phyloP scores from a whole-genome alignment of 106 monocot species.

The Allium sativum region DNA sequence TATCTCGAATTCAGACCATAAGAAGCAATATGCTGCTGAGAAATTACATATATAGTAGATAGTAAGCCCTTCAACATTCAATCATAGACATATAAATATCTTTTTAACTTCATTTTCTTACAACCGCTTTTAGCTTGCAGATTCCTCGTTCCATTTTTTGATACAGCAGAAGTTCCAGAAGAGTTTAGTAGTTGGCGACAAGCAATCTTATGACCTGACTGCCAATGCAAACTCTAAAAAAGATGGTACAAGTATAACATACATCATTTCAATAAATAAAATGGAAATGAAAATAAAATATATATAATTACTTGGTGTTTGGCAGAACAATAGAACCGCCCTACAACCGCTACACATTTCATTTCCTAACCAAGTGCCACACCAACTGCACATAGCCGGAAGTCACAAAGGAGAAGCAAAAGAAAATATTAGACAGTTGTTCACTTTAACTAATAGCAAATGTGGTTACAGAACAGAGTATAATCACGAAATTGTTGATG shows the following conservation, averaged over 20 bases:
- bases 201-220: constrained; percentile 52
- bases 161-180: constrained; percentile 19
- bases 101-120: neutral
- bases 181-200: constrained; percentile 41
- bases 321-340: constrained; percentile 78
- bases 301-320: constrained; percentile 65
- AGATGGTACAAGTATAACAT: neutral
- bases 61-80: constrained; percentile 1
- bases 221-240: constrained; percentile 72
- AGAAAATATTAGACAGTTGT: no score
- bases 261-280: neutral
- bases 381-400: constrained; percentile 81
- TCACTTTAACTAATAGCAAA: no score
- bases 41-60: constrained; percentile 4
- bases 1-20: constrained; percentile 87
- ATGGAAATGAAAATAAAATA: neutral
- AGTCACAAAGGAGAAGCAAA: neutral
- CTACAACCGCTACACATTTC: constrained; percentile 79
- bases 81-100: neutral
- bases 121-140: constrained; percentile 13
- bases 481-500: no score
- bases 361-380: constrained; percentile 92
- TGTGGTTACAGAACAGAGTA: no score
- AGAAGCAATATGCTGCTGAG: constrained; percentile 39
- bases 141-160: constrained; percentile 4